Evolutionary conservation across 169 alveolate species (phyloP), one percentile per base, ranked within the genome.

Genomic region (Plasmodium relictum): DNA sequence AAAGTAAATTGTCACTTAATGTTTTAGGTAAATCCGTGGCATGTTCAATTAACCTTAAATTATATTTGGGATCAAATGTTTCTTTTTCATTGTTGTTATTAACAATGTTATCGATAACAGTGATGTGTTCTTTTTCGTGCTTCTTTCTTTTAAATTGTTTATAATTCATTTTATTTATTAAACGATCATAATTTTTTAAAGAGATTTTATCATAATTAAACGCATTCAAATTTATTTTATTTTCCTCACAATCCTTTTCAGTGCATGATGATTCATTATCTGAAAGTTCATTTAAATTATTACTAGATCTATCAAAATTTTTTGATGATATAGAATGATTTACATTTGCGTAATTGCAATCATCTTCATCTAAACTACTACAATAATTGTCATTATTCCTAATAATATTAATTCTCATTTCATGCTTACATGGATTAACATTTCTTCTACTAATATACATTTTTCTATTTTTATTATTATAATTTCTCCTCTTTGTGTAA

Each of bases 31-130:
- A 39, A 83, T 83, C 69, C 7, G 91, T 83, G 2, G 95, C 93
- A 70, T 91, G 94, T 69, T 93, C 96, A 41, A 93, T 88, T 52
- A 93, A 68, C 39, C 93, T 71, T 42, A 93, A 70, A 74, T 93
- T 88, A 74, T 78, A 65, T 63, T 87, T 93, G 0, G 96, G 96
- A 76, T 93, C 58, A 61, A 70, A 70, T 0, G 65, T 71, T 63
- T 86, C 92, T 61, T 56, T 83, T 16, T 45, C 61, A n/a, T 68
- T 48, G n/a, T 70, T 44, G 44, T 62, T 70, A 59, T 71, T 76
- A 44, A 86, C 88, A 24, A 86, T 70, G 24, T 66, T 86, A 14
- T 86, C 87, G n/a, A 86, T 86, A 31, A 70, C 74, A 42, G 52
- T 69, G 44, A 86, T 66, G 14, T 83, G n/a, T 54, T 83, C 91